phyloP scores from a whole-genome alignment of 2,329 filamentous ascomycete genomes.

The Fusarium gaditjirri region DNA sequence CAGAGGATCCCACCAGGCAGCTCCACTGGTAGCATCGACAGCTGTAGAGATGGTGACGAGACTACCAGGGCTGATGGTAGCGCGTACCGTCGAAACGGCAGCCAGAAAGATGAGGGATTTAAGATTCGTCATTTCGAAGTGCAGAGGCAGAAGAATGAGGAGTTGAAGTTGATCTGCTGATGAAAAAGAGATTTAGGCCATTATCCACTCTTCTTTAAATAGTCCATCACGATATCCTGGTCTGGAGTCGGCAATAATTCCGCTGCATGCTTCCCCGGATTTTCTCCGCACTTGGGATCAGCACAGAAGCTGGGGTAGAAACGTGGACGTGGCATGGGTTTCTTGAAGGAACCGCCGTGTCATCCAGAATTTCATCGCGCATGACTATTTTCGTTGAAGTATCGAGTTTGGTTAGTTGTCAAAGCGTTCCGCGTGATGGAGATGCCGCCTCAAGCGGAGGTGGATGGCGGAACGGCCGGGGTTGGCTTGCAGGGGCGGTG shows the following conservation, averaged over 20 bases:
- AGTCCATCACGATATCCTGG: neutral
- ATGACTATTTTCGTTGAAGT: neutral
- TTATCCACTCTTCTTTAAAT: conserved; percentile 7
- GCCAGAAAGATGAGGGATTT: neutral
- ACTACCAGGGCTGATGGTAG: neutral
- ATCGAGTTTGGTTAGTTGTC: neutral
- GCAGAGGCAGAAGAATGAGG: neutral
- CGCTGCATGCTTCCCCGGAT: conserved; percentile 2
- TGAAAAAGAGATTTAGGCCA: neutral
- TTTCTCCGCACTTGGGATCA: neutral
- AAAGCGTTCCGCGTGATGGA: neutral
- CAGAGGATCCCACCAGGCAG: conserved; percentile 43
- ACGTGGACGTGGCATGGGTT: neutral
- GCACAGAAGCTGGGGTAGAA: neutral
- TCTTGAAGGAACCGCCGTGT: neutral
- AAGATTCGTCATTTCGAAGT: neutral
- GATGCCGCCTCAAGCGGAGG: neutral
- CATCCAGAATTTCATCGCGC: too few species aligned
- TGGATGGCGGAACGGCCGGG: neutral
- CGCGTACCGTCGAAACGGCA: neutral
- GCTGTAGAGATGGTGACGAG: conserved; percentile 11
- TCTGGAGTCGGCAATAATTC: neutral
- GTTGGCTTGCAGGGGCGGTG: neutral
- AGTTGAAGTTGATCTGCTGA: neutral
- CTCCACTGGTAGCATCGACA: conserved; percentile 39